Base-by-base conservation (phyloP, 2,329 filamentous ascomycete genomes). In the Exserohilum turcica region DNA sequence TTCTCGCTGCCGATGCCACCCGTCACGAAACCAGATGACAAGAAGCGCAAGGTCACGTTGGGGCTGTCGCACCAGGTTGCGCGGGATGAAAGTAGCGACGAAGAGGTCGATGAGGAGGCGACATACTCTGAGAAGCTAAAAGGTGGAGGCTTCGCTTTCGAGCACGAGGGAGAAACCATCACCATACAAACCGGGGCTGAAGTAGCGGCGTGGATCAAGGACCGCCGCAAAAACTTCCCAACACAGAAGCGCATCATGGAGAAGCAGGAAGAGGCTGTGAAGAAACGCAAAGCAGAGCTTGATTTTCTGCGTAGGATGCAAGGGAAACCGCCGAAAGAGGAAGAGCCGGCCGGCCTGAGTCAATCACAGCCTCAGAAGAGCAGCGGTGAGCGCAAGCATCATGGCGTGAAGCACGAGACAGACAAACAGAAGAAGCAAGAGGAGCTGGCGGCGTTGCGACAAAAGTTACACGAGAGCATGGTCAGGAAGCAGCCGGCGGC, bases 201-300 rank as follows among this genome's bases (percentile, higher is more conserved):
- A 67, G 81, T 97, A 49, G 83, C 85, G 19, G 84, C 85, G 6
- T 97, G 91, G 86, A 85, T 95, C 58, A 86, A 86, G 43, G 91
- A 96, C 73, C 86, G 93, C 54, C 88, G 83, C 69, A 88, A 85
- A 60, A 87, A 88, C 45, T 97, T 85, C 71, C 93, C 93, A 2
- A 97, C 92, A 2, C 84, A 85, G 71, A 84, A 85, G 54, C 86
- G 90, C 49, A 78, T 86, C 57, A 82, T 85, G 56, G 84, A 84
- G 59, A 90, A 84, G 74, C 83, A 84, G 58, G 80, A 81, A 52
- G 80, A 70, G 49, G 59, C 63, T 6, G 63, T 56, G 1, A 56
- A 52, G 18, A 66, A 60, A 48, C 64, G 70, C 18, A 59, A 48
- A 35, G 53, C 52, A 21, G 70, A 74, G 43, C 47, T 83, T 50